Evolutionary conservation across 495 filamentous ascomycete species (phyloP).

Genomic region (Letharia columbiana): DNA sequence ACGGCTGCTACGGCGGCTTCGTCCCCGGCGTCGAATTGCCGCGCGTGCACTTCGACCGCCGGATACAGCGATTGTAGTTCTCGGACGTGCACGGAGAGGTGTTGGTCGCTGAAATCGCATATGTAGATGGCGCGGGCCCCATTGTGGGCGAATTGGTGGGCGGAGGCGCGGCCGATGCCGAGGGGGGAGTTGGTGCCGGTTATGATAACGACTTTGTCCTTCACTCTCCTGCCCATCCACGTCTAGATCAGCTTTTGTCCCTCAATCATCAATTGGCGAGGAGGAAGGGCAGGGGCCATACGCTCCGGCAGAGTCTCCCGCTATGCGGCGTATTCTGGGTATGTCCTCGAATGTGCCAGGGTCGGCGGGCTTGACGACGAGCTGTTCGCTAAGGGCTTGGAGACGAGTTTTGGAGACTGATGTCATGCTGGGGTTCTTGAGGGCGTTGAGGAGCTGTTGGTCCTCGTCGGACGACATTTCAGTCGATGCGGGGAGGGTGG

Average conservation of each 20-base stretch:
- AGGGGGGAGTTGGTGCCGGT: slow-evolving; percentile 53
- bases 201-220: slow-evolving; percentile 60
- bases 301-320: slow-evolving; percentile 54
- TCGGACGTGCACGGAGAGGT: slow-evolving; percentile 66
- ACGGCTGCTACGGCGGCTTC: slow-evolving; percentile 65
- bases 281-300: slow-evolving; percentile 26
- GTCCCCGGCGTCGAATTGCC: slow-evolving; percentile 74
- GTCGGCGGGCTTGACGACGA: slow-evolving; percentile 47
- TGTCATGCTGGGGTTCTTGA: slow-evolving; percentile 44
- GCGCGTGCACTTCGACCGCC: slow-evolving; percentile 58
- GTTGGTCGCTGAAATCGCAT: slow-evolving; percentile 66
- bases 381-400: slow-evolving; percentile 63
- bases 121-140: slow-evolving; percentile 80
- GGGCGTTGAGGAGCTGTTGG: background rate
- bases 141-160: slow-evolving; percentile 82
- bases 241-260: background rate
- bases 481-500: no score
- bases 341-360: slow-evolving; percentile 53
- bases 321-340: slow-evolving; percentile 59
- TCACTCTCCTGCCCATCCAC: slow-evolving; percentile 43
- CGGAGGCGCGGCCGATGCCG: slow-evolving; percentile 88
- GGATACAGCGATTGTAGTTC: slow-evolving; percentile 72
- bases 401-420: slow-evolving; percentile 53
- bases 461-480: background rate
- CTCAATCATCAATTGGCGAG: background rate